Evolutionary conservation across 345 rosid species (phyloP), one percentile per base, ranked within the genome.

Genomic region (Sonneratia alba): DNA sequence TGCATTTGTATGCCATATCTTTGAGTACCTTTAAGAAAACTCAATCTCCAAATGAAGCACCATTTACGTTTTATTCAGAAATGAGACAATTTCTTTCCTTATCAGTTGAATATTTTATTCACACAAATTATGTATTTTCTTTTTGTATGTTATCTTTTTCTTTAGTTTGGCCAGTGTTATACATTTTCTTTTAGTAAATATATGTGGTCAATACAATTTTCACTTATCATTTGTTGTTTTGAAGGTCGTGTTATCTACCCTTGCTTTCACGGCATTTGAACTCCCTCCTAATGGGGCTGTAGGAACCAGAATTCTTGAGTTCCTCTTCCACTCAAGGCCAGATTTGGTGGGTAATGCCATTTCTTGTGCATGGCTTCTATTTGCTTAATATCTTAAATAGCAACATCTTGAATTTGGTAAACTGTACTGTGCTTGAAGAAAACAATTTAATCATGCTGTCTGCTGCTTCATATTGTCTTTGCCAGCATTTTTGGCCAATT

Each of bases 231-330:
- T 76, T 71, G 68, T 61, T 51, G 37, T 75, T 45, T 86, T 81
- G 80, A 87, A 94, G 97, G 98, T 94, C 77, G 70, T 94, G 75
- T 74, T 94, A 72, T 91, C 89, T 71, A 94, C 98, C 37, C 93
- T 91, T 76, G 98, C 93, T 67, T 94, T 94, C 83, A 84, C 98
- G 3, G 96, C 98, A 51, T 94, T 94, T 83, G 98, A 94, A 80
- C 97, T 94, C 81, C 98, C 98, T 64, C 98, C 98, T 74, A 94
- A 94, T 76, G 95, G 89, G 38, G 98, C 98, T 48, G 76, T 91
- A 32, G 98, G 98, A 76, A 94, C 98, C 64, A 87, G 72, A 84
- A 86, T 94, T 71, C 83, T 94, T 15, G 84, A 91, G 83, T 94
- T 94, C 78, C 92, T 94, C 70, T 94, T 94, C 80, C 96, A 91